A percentile compares a stretch with the other conserved stretches of the same genome.
These are phyloP conservation scores for Aspergillus flavus DNA, from an alignment of 2,329 filamentous ascomycete species.

Conservation along the genomic window DNA sequence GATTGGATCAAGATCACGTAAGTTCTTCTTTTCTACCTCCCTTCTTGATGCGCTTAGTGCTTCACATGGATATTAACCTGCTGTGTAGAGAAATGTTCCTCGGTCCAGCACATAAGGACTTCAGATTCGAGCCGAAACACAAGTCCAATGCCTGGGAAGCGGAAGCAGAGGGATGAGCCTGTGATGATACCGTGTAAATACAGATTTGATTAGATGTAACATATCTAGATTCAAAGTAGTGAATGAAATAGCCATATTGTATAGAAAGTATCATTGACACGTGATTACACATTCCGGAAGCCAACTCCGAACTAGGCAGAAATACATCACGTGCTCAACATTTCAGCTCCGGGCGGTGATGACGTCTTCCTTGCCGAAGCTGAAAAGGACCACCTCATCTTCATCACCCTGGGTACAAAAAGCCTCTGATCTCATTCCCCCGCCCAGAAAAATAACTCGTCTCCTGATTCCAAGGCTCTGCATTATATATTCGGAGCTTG, in stretches of 20 bases:
- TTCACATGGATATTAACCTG: slow-evolving; percentile 13
- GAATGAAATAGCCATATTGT: not conserved
- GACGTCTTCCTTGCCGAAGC: slow-evolving; percentile 34
- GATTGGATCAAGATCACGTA: slow-evolving; percentile 99
- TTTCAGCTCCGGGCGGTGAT: slow-evolving; percentile 25
- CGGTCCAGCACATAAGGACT: slow-evolving; percentile 83
- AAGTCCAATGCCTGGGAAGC: slow-evolving; percentile 85
- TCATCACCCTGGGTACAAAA: slow-evolving; percentile 1
- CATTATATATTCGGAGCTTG: slow-evolving; percentile 9
- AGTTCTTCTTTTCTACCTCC: slow-evolving; percentile 36
- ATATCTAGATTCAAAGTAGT: not conserved
- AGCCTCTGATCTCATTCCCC: slow-evolving; percentile 10
- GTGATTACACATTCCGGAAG: not conserved
- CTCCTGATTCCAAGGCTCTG: not conserved
- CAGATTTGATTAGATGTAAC: not conserved
- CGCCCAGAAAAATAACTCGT: not conserved
- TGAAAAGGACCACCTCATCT: slow-evolving; percentile 74
- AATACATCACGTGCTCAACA: slow-evolving; percentile 16
- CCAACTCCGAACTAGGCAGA: not conserved
- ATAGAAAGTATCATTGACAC: not conserved
- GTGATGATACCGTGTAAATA: not conserved
- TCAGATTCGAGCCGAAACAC: slow-evolving; percentile 96
- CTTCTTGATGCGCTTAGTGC: slow-evolving; percentile 15
- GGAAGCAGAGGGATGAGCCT: slow-evolving; percentile 58
- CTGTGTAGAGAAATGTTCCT: slow-evolving; percentile 88